These are phyloP conservation scores for Neonothopanus nambi DNA, from an alignment of 1,284 basidiomycete genomes.

Conservation along the genomic window DNA sequence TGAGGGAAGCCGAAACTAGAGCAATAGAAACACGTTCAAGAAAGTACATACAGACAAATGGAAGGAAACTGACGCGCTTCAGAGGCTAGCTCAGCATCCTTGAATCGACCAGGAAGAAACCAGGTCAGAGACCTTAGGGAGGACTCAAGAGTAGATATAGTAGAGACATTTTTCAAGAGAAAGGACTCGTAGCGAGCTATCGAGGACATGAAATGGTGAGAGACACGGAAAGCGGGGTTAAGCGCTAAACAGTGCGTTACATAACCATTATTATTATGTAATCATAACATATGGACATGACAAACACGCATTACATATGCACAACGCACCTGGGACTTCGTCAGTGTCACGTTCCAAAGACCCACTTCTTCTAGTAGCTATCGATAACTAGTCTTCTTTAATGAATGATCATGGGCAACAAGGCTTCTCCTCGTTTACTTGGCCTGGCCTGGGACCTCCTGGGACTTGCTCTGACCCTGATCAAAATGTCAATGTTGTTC, in stretches of 20 bases:
- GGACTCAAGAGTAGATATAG: conserved; percentile 87
- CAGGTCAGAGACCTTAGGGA: conserved; percentile 88
- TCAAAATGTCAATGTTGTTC: too few species aligned
- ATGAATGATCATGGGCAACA: too few species aligned
- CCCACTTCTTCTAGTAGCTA: too few species aligned
- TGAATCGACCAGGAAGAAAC: conserved; percentile 94
- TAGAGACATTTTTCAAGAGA: conserved; percentile 79
- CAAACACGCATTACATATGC: too few species aligned
- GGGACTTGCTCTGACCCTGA: too few species aligned
- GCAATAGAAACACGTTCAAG: conserved; percentile 61
- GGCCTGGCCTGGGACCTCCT: too few species aligned
- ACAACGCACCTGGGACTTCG: too few species aligned
- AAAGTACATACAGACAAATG: conserved; percentile 59
- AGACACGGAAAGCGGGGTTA: conserved; percentile 11
- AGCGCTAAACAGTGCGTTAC: not conserved
- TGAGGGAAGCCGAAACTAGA: conserved; percentile 75
- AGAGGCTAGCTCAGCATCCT: conserved; percentile 92
- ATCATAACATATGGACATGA: too few species aligned
- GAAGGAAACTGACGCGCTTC: conserved; percentile 75
- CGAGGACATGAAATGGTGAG: too few species aligned
- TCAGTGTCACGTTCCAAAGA: too few species aligned
- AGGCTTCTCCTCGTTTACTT: too few species aligned
- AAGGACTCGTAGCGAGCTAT: conserved; percentile 77
- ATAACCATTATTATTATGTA: not conserved
- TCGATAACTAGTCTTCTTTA: too few species aligned